Base-by-base conservation (phyloP, 2,329 filamentous ascomycete genomes). In the Colletotrichum spaethianum region DNA sequence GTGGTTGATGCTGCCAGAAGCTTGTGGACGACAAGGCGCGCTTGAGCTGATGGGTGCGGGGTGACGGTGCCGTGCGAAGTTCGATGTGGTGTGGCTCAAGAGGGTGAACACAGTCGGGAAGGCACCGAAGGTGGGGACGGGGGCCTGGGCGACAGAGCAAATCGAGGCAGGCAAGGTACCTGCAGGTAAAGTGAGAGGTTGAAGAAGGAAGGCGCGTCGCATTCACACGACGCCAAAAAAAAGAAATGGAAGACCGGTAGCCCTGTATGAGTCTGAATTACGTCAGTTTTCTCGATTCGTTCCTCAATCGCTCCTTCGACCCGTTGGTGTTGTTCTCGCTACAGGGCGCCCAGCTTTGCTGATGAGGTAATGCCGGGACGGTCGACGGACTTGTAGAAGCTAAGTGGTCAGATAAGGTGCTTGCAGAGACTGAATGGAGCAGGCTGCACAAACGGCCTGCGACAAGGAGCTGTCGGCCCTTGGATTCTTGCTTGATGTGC, bases 41-140 rank as follows among this genome's bases (percentile, higher is more conserved):
- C 46, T 52, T 33, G 16, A 63, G 60, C 31, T 67, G 50, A 60
- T 26, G 40, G 36, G 64, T 68, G 64, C 57, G 50, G 69, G 64
- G 64, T 63, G 69, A 68, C 42, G 52, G 65, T 69, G 50, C 36
- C 31, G 36, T 52, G n/a, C 18, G n/a, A 50, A 20, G 60, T 63
- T 63, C 42, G 31, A 55, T 46, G 44, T 44, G 38, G 57, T 44
- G 46, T 64, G 42, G 48, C 63, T 55, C 56, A 62, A 52, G 5
- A 60, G 44, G 28, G 46, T 20, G 38, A 46, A 46, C 40, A 52
- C n/a, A 18, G 18, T 42, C 26, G 12, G 26, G 38, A 9, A 64
- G 33, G 16, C 26, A 67, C 18, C 36, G 23, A n/a, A 44, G 26
- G 55, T 61, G 40, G 26, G 3, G 38, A 40, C 3, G 23, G 20